Evolutionary conservation across 805 yeast species (phyloP).

Genomic region (Danielia reshetovae): DNA sequence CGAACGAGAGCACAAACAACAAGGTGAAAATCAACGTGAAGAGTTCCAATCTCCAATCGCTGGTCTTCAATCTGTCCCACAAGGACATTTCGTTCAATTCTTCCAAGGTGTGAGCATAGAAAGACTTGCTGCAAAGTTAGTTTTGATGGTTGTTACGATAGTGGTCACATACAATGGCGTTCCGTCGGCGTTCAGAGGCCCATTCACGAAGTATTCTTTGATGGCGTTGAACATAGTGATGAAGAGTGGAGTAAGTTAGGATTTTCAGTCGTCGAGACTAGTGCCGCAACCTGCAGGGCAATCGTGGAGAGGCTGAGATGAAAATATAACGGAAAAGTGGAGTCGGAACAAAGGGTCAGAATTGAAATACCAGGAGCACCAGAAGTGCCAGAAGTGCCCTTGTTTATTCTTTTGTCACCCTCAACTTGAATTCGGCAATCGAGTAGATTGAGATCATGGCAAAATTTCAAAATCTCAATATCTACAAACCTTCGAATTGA

Average conservation of each 20-base stretch:
- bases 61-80: slow-evolving; percentile 50
- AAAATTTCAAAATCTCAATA: too few species aligned
- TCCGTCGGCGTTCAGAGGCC: slow-evolving; percentile 16
- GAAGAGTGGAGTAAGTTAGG: slow-evolving; percentile 5
- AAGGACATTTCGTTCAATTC: slow-evolving; percentile 59
- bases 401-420: too few species aligned
- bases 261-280: too few species aligned
- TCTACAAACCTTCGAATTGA: too few species aligned
- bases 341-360: too few species aligned
- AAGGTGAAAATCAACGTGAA: slow-evolving; percentile 50
- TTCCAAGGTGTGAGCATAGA: slow-evolving; percentile 36
- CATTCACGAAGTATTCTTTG: slow-evolving; percentile 12
- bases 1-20: slow-evolving; percentile 47
- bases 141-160: slow-evolving; percentile 4
- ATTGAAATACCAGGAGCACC: too few species aligned
- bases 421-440: too few species aligned
- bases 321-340: too few species aligned
- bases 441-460: too few species aligned
- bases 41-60: slow-evolving; percentile 78
- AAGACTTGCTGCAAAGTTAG: slow-evolving; percentile 11
- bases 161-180: slow-evolving; percentile 14
- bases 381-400: too few species aligned
- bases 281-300: too few species aligned
- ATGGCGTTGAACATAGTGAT: slow-evolving; percentile 12
- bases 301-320: too few species aligned